phyloP scores from a whole-genome alignment of 768 basidiomycete genomes.

The Rhizopogon vulgaris region DNA sequence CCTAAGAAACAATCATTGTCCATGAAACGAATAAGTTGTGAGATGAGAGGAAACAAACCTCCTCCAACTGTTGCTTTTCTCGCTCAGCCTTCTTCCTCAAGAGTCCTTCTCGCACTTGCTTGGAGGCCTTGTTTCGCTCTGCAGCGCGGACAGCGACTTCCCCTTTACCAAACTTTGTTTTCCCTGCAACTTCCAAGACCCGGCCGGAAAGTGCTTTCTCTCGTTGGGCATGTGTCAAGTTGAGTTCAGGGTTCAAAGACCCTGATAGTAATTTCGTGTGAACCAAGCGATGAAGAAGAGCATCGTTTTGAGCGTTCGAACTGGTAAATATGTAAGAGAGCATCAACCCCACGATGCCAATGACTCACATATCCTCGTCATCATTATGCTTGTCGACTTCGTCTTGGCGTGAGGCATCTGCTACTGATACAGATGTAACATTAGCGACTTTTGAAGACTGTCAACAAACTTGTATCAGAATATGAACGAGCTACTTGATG shows the following conservation, averaged over 20 bases:
- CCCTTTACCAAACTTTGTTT: slow-evolving; percentile 68
- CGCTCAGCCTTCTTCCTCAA: slow-evolving; percentile 53
- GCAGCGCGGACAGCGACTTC: slow-evolving; percentile 52
- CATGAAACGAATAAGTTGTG: neutral
- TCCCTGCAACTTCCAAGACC: slow-evolving; percentile 64
- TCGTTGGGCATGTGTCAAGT: slow-evolving; percentile 59
- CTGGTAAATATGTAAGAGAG: slow-evolving; percentile 31
- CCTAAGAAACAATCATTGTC: slow-evolving; percentile 36
- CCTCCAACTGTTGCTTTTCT: slow-evolving; percentile 51
- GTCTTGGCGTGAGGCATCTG: slow-evolving; percentile 20
- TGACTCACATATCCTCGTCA: neutral
- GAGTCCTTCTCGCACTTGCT: slow-evolving; percentile 68
- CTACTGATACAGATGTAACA: slow-evolving; percentile 28
- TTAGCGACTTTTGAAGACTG: slow-evolving; percentile 78
- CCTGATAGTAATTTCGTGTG: slow-evolving; percentile 78
- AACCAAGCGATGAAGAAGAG: slow-evolving; percentile 67
- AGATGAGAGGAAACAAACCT: slow-evolving; percentile 39
- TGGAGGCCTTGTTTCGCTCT: slow-evolving; percentile 67
- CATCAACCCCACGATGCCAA: neutral
- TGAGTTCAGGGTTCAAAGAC: slow-evolving; percentile 55
- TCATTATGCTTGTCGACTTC: neutral
- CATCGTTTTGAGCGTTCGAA: slow-evolving; percentile 73
- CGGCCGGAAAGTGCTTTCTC: slow-evolving; percentile 75
- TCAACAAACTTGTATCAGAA: neutral
- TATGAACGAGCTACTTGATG: neutral